A percentile compares a stretch with the other conserved stretches of the same genome.
Conservation (phyloP, 108 stramenopile genomes). For the Fragilaria crotonensis region DNA sequence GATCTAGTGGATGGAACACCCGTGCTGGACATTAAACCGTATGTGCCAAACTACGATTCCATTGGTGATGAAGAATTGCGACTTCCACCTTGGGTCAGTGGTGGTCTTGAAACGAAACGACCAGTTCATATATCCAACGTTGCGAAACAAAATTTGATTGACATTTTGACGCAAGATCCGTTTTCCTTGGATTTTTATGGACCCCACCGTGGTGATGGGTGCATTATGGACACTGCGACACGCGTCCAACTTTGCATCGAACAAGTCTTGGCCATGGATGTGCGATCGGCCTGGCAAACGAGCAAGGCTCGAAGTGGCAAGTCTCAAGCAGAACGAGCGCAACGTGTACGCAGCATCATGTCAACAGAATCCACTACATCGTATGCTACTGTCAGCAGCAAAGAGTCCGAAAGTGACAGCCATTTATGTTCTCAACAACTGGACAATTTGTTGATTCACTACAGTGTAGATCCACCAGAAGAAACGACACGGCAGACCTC, state of each 20-base stretch:
- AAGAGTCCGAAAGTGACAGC: not conserved
- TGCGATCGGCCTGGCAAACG: slow-evolving; percentile 72
- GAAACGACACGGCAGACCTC: slow-evolving; percentile 8
- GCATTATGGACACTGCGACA: slow-evolving; percentile 25
- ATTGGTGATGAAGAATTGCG: slow-evolving; percentile 10
- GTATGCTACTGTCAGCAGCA: too few species aligned
- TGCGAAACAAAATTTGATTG: slow-evolving; percentile 34
- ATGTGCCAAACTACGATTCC: slow-evolving; percentile 81
- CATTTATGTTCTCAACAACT: slow-evolving; percentile 66
- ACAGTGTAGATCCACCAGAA: slow-evolving; percentile 32
- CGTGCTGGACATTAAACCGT: slow-evolving; percentile 90
- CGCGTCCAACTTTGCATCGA: slow-evolving; percentile 34
- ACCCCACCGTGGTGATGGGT: slow-evolving; percentile 31
- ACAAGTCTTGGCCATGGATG: slow-evolving; percentile 74
- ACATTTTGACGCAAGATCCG: slow-evolving; percentile 24
- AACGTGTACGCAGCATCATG: slow-evolving; percentile 25
- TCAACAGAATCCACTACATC: not conserved
- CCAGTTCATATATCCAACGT: slow-evolving; percentile 32
- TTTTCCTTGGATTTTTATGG: slow-evolving; percentile 65
- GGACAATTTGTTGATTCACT: slow-evolving; percentile 68
- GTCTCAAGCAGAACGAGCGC: slow-evolving; percentile 69
- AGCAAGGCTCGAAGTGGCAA: slow-evolving; percentile 64
- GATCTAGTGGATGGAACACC: slow-evolving; percentile 96
- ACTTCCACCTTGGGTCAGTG: slow-evolving; percentile 67
- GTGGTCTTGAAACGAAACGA: slow-evolving; percentile 56